Conservation (phyloP, 2,329 filamentous ascomycete genomes). For the Coleophoma crateriformis region DNA sequence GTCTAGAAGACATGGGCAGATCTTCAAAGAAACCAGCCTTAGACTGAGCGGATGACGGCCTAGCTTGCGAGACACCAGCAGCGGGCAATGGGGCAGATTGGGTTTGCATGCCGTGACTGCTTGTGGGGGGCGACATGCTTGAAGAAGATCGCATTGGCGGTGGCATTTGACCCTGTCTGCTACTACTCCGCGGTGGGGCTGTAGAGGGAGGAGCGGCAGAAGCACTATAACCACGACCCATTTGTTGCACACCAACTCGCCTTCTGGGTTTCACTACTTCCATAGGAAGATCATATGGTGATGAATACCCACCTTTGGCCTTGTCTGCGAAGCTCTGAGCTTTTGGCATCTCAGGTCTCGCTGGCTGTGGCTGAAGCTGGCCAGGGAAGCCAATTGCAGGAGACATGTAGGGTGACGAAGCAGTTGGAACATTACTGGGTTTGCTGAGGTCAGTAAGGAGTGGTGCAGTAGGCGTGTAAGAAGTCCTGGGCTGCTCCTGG, state of each 20-base stretch:
- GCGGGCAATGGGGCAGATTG: constrained; percentile 3
- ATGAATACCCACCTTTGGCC: constrained; percentile 85
- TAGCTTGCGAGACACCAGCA: background rate
- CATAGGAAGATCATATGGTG: constrained; percentile 91
- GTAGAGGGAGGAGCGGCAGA: constrained; percentile 3
- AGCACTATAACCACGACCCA: constrained; percentile 19
- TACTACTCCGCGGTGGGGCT: constrained; percentile 21
- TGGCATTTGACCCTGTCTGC: constrained; percentile 15
- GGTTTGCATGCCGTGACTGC: constrained; percentile 8
- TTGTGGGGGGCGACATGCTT: constrained; percentile 15
- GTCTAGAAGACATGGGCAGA: constrained; percentile 56
- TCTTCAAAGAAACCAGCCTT: constrained; percentile 72
- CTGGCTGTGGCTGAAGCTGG: constrained; percentile 20
- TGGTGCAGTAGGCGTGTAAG: constrained; percentile 21
- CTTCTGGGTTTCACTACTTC: constrained; percentile 73
- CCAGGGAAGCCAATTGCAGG: constrained; percentile 13
- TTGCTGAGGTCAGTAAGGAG: constrained; percentile 24
- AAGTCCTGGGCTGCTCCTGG: constrained; percentile 10
- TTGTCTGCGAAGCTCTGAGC: constrained; percentile 86
- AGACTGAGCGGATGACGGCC: constrained; percentile 10
- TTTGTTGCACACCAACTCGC: constrained; percentile 48
- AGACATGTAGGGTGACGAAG: constrained; percentile 14
- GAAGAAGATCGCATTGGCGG: constrained; percentile 11
- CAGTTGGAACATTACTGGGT: constrained; percentile 6
- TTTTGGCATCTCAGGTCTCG: constrained; percentile 43